Evolutionary conservation across 305 asterid species (phyloP), one percentile per base, ranked within the genome.

Genomic region (Fraxinus paxiana): DNA sequence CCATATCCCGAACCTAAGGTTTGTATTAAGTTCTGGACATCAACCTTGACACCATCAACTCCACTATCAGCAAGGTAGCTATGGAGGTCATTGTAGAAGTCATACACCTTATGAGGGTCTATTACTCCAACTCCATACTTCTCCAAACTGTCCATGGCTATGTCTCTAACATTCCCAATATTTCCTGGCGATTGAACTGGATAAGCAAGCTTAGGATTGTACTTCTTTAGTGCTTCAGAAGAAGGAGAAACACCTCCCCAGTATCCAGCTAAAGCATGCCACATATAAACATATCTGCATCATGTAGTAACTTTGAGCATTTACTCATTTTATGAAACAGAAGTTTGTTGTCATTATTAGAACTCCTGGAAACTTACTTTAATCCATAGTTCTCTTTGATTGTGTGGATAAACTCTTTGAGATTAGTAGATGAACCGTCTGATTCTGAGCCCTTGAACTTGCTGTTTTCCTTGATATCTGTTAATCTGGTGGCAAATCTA

Each of bases 101-200:
- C 86, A 31, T 48, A 63, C 1, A 84, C 65, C 54, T 82, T 91
- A 38, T 78, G 17, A 7, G 95, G 91, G 77, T 89, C 91, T 0
- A 91, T 74, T 4, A 89, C 59, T 18, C 93, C 95, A 63, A 91
- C 92, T 76, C 93, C 95, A 76, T 85, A 89, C 51, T 87, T 89
- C 73, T 88, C 92, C 43, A 91, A 72, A 84, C 87, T 81, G 56
- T 89, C 93, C 88, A 87, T 48, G 71, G 90, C 95, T 79, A 86
- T 80, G 80, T 91, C 92, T 59, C 89, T 74, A 35, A 87, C 73
- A 79, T 91, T 88, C 54, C 92, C 90, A 0, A 85, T 35, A 7
- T 85, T 87, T n/a, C 97, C 94, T 0, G 93, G 91, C 7, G 95
- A 90, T 33, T 87, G 94, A 31, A 87, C 83, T 0, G 95, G 92